Base-by-base conservation (phyloP, 2,329 filamentous ascomycete genomes). In the Penicillium sp. region DNA sequence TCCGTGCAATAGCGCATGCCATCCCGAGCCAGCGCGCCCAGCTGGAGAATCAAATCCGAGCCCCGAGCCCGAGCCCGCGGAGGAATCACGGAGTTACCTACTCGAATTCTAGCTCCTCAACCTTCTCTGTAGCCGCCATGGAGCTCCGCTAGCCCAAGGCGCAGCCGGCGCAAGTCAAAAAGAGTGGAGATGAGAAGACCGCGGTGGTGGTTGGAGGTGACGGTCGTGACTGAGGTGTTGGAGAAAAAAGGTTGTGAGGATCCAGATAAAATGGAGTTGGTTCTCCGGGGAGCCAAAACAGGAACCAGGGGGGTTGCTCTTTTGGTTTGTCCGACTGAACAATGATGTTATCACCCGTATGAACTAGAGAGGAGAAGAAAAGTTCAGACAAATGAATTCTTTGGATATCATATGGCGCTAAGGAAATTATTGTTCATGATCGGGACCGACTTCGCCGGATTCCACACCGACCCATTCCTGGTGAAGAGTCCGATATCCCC, bases 51-150 rank as follows among this genome's bases (percentile, higher is more conserved):
- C 53, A 58, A 59, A 57, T 43, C 37, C 37, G 18, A 40, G 18
- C 37, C 37, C 37, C 37, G 37, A 26, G 15, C n/a, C 18, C 45
- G 20, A 49, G 14, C 22, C 46, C 31, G 46, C 46, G 46, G 46
- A 49, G 46, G 15, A 50, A 35, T 41, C 26, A 37, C 53, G 35
- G 53, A 49, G 44, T 26, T n/a, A 74, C 76, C 60, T 75, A 79
- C 76, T 79, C 77, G 60, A 69, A 79, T 67, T 79, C 77, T 62
- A 77, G 68, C 55, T 65, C 75, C 50, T 73, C 67, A 52, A 76
- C 67, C 54, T 76, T 71, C 61, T 77, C 75, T 59, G 72, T 58
- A 58, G 62, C 60, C 63, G 74, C 75, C 75, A 77, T 77, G 63
- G 66, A 72, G 68, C 70, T 70, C 59, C 51, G 57, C 60, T 65